These are phyloP conservation scores for Nicotiana otophora DNA, from an alignment of 257 asterid genomes.

Conservation along the genomic window DNA sequence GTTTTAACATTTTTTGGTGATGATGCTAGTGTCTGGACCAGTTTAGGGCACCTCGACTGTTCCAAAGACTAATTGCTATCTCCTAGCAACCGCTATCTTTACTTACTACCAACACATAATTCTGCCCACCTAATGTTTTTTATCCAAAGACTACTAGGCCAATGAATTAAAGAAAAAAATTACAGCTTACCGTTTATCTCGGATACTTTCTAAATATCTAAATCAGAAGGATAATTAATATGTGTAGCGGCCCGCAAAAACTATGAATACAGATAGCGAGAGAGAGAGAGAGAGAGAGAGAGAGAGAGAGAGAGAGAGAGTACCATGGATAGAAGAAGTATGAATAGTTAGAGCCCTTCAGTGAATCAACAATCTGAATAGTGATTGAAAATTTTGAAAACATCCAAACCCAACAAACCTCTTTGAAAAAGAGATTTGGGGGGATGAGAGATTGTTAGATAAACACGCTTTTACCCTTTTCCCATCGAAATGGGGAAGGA, in stretches of 20 bases:
- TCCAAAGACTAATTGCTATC: too few relatives aligned
- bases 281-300: neutral
- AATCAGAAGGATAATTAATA: neutral
- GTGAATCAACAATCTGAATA: neutral
- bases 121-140: too few relatives aligned
- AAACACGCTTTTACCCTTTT: neutral
- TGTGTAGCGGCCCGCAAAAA: neutral
- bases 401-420: constrained; percentile 3
- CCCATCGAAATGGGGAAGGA: neutral
- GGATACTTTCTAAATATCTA: neutral
- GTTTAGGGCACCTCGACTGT: too few relatives aligned
- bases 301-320: neutral
- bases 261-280: neutral
- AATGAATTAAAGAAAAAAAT: neutral
- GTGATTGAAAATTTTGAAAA: neutral
- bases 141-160: too few relatives aligned
- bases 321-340: neutral
- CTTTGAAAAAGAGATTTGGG: neutral
- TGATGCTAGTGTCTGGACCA: too few relatives aligned
- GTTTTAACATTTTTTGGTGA: neutral
- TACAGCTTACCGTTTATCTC: neutral
- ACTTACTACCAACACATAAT: too few relatives aligned
- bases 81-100: too few relatives aligned
- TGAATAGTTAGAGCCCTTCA: neutral
- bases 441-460: neutral